Evolutionary conservation across 768 basidiomycete genomes (phyloP).

Genomic region (Epithele typhae): DNA sequence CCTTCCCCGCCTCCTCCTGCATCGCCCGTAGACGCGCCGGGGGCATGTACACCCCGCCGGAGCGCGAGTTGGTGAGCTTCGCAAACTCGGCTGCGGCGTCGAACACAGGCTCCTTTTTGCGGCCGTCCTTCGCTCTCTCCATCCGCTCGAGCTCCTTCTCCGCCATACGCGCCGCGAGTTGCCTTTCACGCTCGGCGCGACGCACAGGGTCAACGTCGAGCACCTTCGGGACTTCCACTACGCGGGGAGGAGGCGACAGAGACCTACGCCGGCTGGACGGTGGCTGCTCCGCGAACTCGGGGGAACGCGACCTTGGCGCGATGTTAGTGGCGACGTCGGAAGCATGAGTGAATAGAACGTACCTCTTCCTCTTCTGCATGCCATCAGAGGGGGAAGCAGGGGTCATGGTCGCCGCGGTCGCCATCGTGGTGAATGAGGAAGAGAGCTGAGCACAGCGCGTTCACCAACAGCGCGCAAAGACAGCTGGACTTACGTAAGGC

Average conservation of each 20-base stretch:
- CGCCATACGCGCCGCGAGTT: slow-evolving; percentile 67
- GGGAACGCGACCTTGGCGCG: slow-evolving; percentile 29
- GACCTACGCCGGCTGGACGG: slow-evolving; percentile 41
- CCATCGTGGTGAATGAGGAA: slow-evolving; percentile 30
- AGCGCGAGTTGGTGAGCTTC: slow-evolving; percentile 74
- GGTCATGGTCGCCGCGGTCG: slow-evolving; percentile 33
- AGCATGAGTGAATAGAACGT: neutral
- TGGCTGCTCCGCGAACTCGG: slow-evolving; percentile 30
- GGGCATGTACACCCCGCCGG: slow-evolving; percentile 95
- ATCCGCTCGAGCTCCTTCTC: slow-evolving; percentile 63
- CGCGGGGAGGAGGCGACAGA: slow-evolving; percentile 30
- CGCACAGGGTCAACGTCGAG: slow-evolving; percentile 75
- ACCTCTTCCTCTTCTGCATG: slow-evolving; percentile 44
- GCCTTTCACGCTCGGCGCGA: slow-evolving; percentile 71
- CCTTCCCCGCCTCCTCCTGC: slow-evolving; percentile 74
- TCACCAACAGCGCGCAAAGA: too few species aligned
- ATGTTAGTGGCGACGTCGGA: neutral
- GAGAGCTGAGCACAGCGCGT: neutral
- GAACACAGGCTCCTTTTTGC: slow-evolving; percentile 38
- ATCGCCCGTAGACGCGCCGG: slow-evolving; percentile 90
- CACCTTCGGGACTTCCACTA: slow-evolving; percentile 44
- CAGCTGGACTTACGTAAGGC: too few species aligned
- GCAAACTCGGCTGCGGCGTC: slow-evolving; percentile 86
- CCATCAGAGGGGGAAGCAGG: slow-evolving; percentile 29
- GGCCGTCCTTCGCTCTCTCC: slow-evolving; percentile 46